Conservation (phyloP, 306 rosid species). For the Rosa multiflora region DNA sequence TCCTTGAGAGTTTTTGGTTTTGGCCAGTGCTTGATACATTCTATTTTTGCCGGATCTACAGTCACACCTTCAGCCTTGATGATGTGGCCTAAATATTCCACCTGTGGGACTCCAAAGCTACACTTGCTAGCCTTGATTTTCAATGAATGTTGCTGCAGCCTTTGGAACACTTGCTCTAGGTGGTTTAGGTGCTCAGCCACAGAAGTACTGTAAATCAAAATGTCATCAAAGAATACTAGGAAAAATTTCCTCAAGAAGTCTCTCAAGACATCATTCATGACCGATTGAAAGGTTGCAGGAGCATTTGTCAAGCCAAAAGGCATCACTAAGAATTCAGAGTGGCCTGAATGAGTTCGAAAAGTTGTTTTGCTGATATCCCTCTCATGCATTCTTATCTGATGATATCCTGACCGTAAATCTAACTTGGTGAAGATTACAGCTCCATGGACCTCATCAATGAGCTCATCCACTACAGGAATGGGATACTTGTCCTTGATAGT, state of each 20-base stretch:
- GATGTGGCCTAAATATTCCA: too few relatives aligned
- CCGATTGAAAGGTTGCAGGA: not conserved
- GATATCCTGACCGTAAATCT: not conserved
- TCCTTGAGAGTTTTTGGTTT: too few relatives aligned
- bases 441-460: not conserved
- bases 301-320: not conserved
- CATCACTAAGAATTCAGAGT: not conserved
- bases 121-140: too few relatives aligned
- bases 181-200: too few relatives aligned
- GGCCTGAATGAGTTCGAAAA: not conserved
- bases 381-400: not conserved
- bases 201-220: not conserved
- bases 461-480: not conserved
- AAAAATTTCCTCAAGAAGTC: not conserved
- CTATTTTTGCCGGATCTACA: too few relatives aligned
- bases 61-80: too few relatives aligned
- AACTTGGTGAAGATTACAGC: not conserved
- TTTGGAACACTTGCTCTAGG: too few relatives aligned
- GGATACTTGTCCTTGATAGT: not conserved
- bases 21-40: too few relatives aligned
- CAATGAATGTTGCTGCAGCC: too few relatives aligned
- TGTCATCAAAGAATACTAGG: not conserved
- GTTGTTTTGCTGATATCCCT: not conserved
- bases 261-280: not conserved
- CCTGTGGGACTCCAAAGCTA: too few relatives aligned